phyloP scores from a whole-genome alignment of 2,329 filamentous ascomycete species.

The Diplodia mutila region DNA sequence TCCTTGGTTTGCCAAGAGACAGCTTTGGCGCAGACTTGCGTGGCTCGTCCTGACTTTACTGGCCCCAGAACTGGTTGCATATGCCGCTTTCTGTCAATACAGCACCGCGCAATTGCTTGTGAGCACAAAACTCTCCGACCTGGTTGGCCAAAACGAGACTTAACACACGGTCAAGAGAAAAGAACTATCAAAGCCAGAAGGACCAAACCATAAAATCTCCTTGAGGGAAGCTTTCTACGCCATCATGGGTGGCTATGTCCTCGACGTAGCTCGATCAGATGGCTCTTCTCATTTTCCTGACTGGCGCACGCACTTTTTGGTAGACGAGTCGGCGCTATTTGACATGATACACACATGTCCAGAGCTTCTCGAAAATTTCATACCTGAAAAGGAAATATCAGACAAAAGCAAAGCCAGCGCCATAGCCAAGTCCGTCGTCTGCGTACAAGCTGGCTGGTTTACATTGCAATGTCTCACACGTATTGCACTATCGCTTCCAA shows the following conservation, averaged over 20 bases:
- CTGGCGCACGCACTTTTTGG: background rate
- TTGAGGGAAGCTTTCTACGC: conserved; percentile 29
- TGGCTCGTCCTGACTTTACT: conserved; percentile 20
- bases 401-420: background rate
- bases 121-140: too few relatives aligned
- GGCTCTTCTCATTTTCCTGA: background rate
- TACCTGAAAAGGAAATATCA: background rate
- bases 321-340: background rate
- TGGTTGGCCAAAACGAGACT: too few relatives aligned
- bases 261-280: background rate
- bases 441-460: conserved; percentile 40
- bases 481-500: conserved; percentile 31
- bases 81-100: background rate
- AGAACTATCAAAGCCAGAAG: background rate
- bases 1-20: background rate
- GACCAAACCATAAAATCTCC: background rate
- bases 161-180: background rate
- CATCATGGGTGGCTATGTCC: conserved; percentile 30
- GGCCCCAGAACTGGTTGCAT: conserved; percentile 22
- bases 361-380: conserved; percentile 11
- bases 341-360: background rate
- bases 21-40: conserved; percentile 11
- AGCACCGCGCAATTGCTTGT: background rate
- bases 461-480: conserved; percentile 36
- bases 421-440: conserved; percentile 33